Evolutionary conservation across 345 rosid genomes (phyloP), one percentile per base, ranked within the genome.

Genomic region (Punica granatum): DNA sequence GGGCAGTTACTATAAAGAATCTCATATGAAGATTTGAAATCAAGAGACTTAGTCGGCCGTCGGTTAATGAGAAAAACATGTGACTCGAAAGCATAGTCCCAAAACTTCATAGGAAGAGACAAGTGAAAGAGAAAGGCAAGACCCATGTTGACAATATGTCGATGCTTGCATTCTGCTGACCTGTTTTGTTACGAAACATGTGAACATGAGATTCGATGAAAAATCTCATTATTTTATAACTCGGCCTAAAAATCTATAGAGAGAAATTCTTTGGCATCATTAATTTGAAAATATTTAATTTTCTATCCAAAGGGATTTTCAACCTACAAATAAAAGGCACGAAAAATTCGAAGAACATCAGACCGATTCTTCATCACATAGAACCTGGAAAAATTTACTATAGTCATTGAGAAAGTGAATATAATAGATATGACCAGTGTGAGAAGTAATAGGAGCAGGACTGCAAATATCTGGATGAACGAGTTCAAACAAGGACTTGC

Each of bases 101-200:
- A 65, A 9, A 43, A 33, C 2, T 23, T 15, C 12, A 19, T 2
- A 16, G 68, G 35, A 3, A 65, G 14, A 3, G 5, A 3, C 8
- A 34, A 12, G 4, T 30, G 66, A 63, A 16, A 19, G 7, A 63
- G 28, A 2, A 63, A 13, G 14, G 66, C 18, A 7, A 37, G 15
- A 7, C 35, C 53, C 19, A 44, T 30, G 4, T 65, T 19, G 1
- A 65, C 8, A 65, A n/a, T 42, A 8, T 65, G 36, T 19, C 54
- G 34, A 65, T 65, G 68, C 33, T 65, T 65, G 9, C 68, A 10
- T 41, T 65, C 68, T 1, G 35, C 68, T 0, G 46, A 23, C 5
- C 68, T 58, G 30, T 65, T 65, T 44, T 65, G 37, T 28, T 65
- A 23, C 3, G 56, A 35, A 10, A n/a, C n/a, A n/a, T n/a, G n/a